Base-by-base conservation (phyloP, 768 basidiomycete species). In the Pilatotrama ljubarskyi region DNA sequence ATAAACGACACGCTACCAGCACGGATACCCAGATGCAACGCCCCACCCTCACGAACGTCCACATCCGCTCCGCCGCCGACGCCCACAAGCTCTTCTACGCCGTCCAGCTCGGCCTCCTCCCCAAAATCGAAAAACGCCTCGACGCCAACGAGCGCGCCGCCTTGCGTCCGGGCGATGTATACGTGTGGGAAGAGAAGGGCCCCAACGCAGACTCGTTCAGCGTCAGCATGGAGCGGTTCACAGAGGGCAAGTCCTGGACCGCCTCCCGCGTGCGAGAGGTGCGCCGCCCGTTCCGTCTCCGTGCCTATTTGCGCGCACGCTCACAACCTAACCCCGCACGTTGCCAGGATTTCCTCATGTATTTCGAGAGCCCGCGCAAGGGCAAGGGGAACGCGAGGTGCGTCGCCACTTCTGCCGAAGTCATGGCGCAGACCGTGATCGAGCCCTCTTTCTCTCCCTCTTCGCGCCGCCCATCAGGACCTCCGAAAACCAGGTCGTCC, bases 11-110 rank as follows among this genome's bases (percentile, higher is more conserved):
- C 51, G 47, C 29, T n/a, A 32, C 29, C 29, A 32, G 29, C 29
- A 32, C 35, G 18, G 5, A 63, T 63, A 61, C 65, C 62, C 62
- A 66, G 71, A 86, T 85, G 81, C 90, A 93, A 69, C 82, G 80
- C 60, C 90, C 90, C 43, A 92, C 90, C 37, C 87, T 85, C 70
- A 80, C 75, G 51, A 84, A 86, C 66, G 75, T 85, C 56, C 88
- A 90, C 69, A 90, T 92, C 66, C 87, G 90, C 64, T 88, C 87
- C 37, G 85, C 84, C 26, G 80, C 81, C 53, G 91, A 92, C 71
- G 90, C 90, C 2, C 91, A 91, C 72, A 88, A 84, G 71, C 87
- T 93, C 68, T 92, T 92, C 74, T 84, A 81, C 65, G 90, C 85
- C 24, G 80, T 91, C 55, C 82, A 84, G 55, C 77, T 78, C 55